Percentiles rank a stretch among this genome's conserved stretches.
phyloP scores from a whole-genome alignment of 2,329 filamentous ascomycete genomes.

The Paecilomyces formosus region DNA sequence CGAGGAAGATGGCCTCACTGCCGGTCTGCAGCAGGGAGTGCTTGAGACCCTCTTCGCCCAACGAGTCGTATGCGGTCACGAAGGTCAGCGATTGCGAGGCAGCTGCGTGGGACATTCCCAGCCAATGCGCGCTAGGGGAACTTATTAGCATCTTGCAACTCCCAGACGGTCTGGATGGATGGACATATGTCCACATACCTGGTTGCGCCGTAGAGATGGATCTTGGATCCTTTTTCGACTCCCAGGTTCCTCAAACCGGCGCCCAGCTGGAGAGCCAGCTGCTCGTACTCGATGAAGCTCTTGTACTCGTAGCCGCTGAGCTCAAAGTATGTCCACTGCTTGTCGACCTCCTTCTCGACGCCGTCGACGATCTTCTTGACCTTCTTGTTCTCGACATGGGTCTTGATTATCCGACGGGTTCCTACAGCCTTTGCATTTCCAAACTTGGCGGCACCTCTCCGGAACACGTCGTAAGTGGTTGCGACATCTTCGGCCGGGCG shows the following conservation, averaged over 20 bases:
- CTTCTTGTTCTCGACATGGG: conserved; percentile 80
- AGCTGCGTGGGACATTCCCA: conserved; percentile 70
- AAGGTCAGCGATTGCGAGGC: conserved; percentile 82
- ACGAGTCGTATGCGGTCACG: conserved; percentile 90
- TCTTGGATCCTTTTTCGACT: conserved; percentile 55
- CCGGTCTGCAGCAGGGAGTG: conserved; percentile 79
- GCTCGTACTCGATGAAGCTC: conserved; percentile 72
- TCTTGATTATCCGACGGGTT: conserved; percentile 64
- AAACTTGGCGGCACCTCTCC: conserved; percentile 57
- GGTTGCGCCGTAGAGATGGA: conserved; percentile 81
- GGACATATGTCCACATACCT: conserved; percentile 46
- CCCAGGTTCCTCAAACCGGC: conserved; percentile 69
- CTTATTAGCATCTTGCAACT: conserved; percentile 7
- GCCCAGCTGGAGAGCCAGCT: conserved; percentile 61
- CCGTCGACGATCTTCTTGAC: conserved; percentile 83
- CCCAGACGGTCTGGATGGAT: background rate
- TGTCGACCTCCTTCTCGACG: conserved; percentile 70
- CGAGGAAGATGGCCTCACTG: conserved; percentile 76
- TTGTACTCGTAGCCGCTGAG: conserved; percentile 68
- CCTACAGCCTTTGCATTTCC: conserved; percentile 61
- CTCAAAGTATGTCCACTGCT: conserved; percentile 88
- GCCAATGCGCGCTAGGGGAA: conserved; percentile 63
- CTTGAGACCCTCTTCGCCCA: conserved; percentile 74
- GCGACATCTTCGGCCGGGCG: conserved; percentile 61
- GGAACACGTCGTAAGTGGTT: conserved; percentile 74